Conservation (phyloP, 2,329 filamentous ascomycete species). For the Pseudogymnoascus sp. region DNA sequence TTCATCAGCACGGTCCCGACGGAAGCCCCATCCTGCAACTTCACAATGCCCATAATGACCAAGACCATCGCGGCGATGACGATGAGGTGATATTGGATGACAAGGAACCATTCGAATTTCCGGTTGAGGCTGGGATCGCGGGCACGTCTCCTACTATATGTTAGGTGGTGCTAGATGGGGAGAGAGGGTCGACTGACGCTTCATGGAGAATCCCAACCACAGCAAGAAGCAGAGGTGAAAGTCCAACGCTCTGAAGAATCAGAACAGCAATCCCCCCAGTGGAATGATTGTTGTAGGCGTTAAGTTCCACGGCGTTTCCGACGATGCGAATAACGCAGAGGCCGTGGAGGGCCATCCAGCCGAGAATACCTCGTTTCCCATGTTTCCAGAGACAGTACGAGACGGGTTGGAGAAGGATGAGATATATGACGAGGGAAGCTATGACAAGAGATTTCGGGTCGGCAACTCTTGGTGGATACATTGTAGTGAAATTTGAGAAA, state of each 20-base stretch:
- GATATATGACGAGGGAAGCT: slow-evolving; percentile 11
- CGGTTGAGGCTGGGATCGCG: neutral
- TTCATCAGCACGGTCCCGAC: neutral
- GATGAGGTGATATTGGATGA: neutral
- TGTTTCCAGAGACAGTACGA: slow-evolving; percentile 14
- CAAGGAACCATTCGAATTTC: neutral
- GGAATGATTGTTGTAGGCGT: slow-evolving; percentile 4
- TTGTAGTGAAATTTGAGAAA: neutral
- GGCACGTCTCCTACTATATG: neutral
- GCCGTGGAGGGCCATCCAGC: slow-evolving; percentile 11
- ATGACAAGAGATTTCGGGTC: neutral
- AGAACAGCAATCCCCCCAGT: slow-evolving; percentile 2
- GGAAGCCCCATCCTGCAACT: neutral
- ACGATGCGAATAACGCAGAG: neutral
- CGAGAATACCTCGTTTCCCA: slow-evolving; percentile 11
- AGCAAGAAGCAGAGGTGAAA: slow-evolving; percentile 19
- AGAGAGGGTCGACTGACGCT: slow-evolving; percentile 14
- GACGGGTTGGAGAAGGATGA: slow-evolving; percentile 10
- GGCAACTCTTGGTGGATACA: neutral
- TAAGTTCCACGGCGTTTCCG: slow-evolving; percentile 8
- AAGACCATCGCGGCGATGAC: neutral
- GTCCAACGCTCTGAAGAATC: slow-evolving; percentile 17
- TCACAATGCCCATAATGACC: slow-evolving; percentile 1
- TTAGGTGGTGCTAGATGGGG: neutral
- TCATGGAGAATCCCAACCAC: slow-evolving; percentile 19